Evolutionary conservation across 768 basidiomycete genomes (phyloP).

Genomic region (Multifurca ochricompacta): DNA sequence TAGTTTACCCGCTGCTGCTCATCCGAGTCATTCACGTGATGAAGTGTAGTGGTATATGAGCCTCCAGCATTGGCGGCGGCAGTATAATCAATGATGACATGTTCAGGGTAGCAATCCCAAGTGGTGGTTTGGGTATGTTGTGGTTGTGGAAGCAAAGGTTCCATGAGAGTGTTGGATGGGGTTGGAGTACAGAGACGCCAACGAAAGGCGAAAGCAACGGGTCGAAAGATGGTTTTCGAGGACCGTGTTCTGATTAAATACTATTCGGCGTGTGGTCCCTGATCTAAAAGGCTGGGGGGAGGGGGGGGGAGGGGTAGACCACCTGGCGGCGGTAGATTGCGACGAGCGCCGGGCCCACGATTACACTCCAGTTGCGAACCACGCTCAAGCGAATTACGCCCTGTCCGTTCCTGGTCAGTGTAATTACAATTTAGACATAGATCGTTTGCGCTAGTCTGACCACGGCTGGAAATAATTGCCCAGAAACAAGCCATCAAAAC

Average conservation of each 20-base stretch:
- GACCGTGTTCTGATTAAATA: conserved; percentile 9
- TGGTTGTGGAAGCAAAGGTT: neutral
- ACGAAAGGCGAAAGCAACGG: neutral
- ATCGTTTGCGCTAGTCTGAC: neutral
- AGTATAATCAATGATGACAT: neutral
- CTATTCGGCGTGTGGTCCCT: conserved; percentile 9
- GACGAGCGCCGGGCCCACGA: conserved; percentile 1
- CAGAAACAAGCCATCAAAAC: neutral
- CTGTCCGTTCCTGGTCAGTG: conserved; percentile 7
- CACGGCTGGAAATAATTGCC: neutral
- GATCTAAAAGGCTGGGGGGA: neutral
- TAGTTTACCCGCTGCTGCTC: neutral
- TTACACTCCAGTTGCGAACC: neutral
- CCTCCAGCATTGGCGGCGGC: too few relatives aligned
- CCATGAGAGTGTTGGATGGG: neutral
- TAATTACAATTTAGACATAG: neutral
- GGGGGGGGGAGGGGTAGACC: too few relatives aligned
- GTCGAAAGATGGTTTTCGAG: neutral
- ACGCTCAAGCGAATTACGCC: neutral
- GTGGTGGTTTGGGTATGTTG: neutral
- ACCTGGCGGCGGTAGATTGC: neutral
- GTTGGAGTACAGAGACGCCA: neutral
- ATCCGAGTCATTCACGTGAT: conserved; percentile 3
- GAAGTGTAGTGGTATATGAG: neutral
- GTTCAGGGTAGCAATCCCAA: neutral